phyloP scores from a whole-genome alignment of 371 early-diverging fungal genomes.

The Batrachochytrium dendrobatidis region DNA sequence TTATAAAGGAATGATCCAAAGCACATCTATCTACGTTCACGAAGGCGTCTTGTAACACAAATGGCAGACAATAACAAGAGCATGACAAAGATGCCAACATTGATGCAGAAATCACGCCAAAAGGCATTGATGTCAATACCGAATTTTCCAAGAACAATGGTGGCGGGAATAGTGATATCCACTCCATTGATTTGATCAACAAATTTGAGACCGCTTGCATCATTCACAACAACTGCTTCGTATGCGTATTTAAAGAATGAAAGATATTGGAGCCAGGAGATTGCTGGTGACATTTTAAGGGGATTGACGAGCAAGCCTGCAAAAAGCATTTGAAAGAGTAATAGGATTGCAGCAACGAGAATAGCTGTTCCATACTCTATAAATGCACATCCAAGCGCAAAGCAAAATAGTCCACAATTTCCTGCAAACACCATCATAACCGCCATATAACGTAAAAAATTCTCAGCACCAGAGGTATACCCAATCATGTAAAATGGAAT shows the following conservation, averaged over 20 bases:
- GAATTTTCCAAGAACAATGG: not conserved
- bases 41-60: too few species aligned
- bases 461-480: conserved; percentile 54
- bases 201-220: conserved; percentile 58
- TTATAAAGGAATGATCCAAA: too few species aligned
- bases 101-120: not conserved
- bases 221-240: conserved; percentile 86
- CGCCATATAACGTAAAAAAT: conserved; percentile 66
- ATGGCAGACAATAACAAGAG: too few species aligned
- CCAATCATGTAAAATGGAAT: conserved; percentile 87
- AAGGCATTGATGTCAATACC: not conserved
- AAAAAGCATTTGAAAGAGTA: conserved; percentile 87
- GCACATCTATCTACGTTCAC: too few species aligned
- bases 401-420: conserved; percentile 69
- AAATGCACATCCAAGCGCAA: conserved; percentile 67
- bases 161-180: not conserved
- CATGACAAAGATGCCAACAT: not conserved
- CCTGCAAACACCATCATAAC: conserved; percentile 79
- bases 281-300: conserved; percentile 48
- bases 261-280: conserved; percentile 65
- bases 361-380: conserved; percentile 68
- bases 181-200: not conserved
- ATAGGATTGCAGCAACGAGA: conserved; percentile 66
- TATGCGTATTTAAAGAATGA: conserved; percentile 86
- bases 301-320: conserved; percentile 85